Evolutionary conservation across 129 eudicot genomes (phyloP).

Genomic region (Pulicaria dysenterica): DNA sequence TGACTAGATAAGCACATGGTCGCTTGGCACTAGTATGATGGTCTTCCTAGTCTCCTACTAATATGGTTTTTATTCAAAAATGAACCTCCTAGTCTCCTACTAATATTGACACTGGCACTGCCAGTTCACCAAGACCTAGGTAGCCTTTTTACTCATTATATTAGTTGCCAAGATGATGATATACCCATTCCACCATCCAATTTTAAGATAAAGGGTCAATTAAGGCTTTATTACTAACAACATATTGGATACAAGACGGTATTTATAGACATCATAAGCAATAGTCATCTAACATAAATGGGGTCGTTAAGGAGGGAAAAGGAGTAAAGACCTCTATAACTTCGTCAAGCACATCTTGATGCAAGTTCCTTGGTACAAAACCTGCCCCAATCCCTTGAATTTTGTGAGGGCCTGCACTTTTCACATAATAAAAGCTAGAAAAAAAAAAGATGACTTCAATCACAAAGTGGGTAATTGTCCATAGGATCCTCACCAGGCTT

Average conservation of each 20-base stretch:
- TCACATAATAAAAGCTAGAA: conserved; percentile 52
- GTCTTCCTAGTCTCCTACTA: background rate
- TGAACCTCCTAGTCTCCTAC: too few relatives aligned
- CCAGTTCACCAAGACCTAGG: too few relatives aligned
- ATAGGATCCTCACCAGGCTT: conserved; percentile 78
- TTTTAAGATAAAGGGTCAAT: background rate
- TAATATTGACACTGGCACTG: too few relatives aligned
- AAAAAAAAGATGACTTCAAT: conserved; percentile 23
- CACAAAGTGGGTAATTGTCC: conserved; percentile 2
- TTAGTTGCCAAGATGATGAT: background rate
- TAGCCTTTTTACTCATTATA: background rate
- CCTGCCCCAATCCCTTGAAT: conserved; percentile 99
- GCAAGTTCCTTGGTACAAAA: conserved; percentile 87
- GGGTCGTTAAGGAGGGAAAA: background rate
- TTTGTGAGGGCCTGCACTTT: conserved; percentile 99
- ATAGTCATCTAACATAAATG: background rate
- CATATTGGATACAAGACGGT: background rate
- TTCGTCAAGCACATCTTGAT: conserved; percentile 88
- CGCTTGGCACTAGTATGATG: background rate
- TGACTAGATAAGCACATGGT: background rate
- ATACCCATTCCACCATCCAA: conserved; percentile 1
- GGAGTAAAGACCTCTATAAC: conserved; percentile 77
- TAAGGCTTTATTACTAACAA: background rate
- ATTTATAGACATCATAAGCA: background rate
- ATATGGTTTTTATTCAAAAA: background rate